Evolutionary conservation across 345 rosid genomes (phyloP).

Genomic region (Euphorbia peplus): DNA sequence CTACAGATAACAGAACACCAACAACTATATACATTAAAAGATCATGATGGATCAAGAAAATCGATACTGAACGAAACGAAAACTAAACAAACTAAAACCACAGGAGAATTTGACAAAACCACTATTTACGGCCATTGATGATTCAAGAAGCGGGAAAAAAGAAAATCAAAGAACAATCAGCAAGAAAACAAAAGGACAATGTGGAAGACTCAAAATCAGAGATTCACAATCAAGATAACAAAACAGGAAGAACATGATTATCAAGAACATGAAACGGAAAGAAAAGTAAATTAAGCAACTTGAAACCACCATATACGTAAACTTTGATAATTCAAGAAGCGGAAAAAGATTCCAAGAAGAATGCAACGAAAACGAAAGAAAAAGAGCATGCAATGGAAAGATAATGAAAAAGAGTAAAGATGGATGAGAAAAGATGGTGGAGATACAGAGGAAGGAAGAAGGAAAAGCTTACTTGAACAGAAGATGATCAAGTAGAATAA

Average conservation of each 20-base stretch:
- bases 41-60: too few relatives aligned
- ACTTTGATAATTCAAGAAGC: constrained; percentile 21
- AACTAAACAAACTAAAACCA: too few relatives aligned
- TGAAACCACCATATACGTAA: constrained; percentile 14
- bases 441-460: too few relatives aligned
- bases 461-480: constrained; percentile 28
- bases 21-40: constrained; percentile 16
- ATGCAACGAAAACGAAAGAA: background rate
- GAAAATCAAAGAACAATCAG: too few relatives aligned
- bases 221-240: too few relatives aligned
- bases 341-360: background rate
- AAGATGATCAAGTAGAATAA: background rate
- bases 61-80: too few relatives aligned
- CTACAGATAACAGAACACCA: background rate
- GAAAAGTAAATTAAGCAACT: background rate
- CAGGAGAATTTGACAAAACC: too few relatives aligned
- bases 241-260: too few relatives aligned
- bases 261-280: constrained; percentile 11
- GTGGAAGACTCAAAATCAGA: too few relatives aligned
- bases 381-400: constrained; percentile 20
- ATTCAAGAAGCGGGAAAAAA: too few relatives aligned
- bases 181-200: too few relatives aligned
- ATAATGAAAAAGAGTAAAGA: background rate
- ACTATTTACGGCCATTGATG: too few relatives aligned
- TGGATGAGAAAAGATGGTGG: background rate